phyloP scores from a whole-genome alignment of 352 stramenopile species.

The Phytophthora europaea region DNA sequence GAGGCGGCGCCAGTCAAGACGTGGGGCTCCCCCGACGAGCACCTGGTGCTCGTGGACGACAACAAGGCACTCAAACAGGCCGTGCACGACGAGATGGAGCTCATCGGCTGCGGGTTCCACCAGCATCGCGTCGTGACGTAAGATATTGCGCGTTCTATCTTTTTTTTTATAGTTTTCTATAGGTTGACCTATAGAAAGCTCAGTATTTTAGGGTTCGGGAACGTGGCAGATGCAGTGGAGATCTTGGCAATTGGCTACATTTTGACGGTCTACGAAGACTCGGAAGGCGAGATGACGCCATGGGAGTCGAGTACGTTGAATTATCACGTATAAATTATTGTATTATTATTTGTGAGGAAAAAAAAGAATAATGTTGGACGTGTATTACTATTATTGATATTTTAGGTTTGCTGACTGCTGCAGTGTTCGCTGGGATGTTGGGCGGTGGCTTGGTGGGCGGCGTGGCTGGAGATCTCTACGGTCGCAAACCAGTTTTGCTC shows the following conservation, averaged over 20 bases:
- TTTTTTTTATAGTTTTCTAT: conserved; percentile 31
- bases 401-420: conserved; percentile 84
- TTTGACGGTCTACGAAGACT: conserved; percentile 78
- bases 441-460: conserved; percentile 81
- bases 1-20: conserved; percentile 28
- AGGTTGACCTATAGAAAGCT: conserved; percentile 23
- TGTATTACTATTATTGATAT: conserved; percentile 3
- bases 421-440: conserved; percentile 93
- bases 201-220: conserved; percentile 84
- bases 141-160: conserved; percentile 23
- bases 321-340: conserved; percentile 13
- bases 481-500: conserved; percentile 82
- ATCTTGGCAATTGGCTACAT: conserved; percentile 94
- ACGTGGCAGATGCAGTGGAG: conserved; percentile 92
- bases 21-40: conserved; percentile 36
- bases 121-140: conserved; percentile 77
- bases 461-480: conserved; percentile 81
- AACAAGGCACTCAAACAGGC: conserved; percentile 70
- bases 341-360: not conserved
- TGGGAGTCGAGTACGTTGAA: conserved; percentile 80
- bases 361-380: conserved; percentile 8
- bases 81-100: conserved; percentile 82
- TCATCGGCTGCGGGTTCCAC: conserved; percentile 78
- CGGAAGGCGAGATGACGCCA: conserved; percentile 68
- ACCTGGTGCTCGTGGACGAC: conserved; percentile 58